Evolutionary conservation across 495 filamentous ascomycete species (phyloP), one percentile per base, ranked within the genome.

Genomic region (Monascus purpureus): DNA sequence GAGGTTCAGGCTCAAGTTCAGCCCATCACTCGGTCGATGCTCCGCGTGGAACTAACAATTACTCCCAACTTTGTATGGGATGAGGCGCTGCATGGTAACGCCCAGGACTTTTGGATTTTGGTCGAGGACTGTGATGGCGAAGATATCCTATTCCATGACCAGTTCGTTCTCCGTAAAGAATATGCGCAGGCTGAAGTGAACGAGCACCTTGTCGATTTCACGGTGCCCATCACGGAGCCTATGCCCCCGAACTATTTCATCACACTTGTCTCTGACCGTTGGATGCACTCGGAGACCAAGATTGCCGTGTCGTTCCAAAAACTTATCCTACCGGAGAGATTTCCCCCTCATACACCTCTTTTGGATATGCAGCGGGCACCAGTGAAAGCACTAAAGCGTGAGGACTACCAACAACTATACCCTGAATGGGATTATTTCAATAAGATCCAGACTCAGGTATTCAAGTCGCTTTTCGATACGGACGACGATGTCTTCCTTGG

Each of bases 211-310:
- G 79, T 99, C 19, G 90, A 96, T 37, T 93, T 99, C 46, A 95
- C 92, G 0, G 88, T 95, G 4, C 79, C 90, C 1, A 90, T 99
- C 42, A 81, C 84, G 2, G 90, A 99, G 45, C 90, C 90, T 1
- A 94, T 95, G 82, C 92, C 90, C 4, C 90, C 90, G 0, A 92
- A 96, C 46, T 96, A 96, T 58, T 99, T 99, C 59, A 84, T 99
- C 46, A 84, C 83, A 1, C 67, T 95, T 33, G 64, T 93, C 11
- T 95, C 87, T 2, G 90, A 99, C 43, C 69, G 92, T 35, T 99
- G 90, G 90, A 90, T 96, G 82, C 84, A 93, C 45, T 84, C 88
- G 8, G 87, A 96, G 58, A 92, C 86, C 5, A 92, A 87, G 47
- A 61, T 99, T 26, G 77, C 87, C 0, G 77, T 99, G 0, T 87